A percentile compares a stretch with the other conserved stretches of the same genome.
These are phyloP conservation scores for Hysterangium stoloniferum DNA, from an alignment of 768 basidiomycete species.

Conservation along the genomic window DNA sequence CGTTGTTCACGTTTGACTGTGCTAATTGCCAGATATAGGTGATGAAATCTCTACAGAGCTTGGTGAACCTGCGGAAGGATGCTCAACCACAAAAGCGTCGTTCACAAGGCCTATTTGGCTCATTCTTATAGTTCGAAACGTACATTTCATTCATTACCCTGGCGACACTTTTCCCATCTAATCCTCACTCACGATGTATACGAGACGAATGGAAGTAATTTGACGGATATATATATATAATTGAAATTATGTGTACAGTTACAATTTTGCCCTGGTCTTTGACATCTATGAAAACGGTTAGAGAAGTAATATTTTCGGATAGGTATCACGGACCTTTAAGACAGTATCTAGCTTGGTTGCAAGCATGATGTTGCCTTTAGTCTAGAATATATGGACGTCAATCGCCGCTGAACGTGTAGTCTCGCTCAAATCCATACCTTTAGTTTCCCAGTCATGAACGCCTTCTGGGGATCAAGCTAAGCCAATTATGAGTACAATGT, in stretches of 20 bases:
- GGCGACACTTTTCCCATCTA: not conserved
- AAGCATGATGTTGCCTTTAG: conserved; percentile 88
- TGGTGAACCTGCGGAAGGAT: conserved; percentile 84
- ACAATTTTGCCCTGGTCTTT: conserved; percentile 35
- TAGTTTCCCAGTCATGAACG: conserved; percentile 92
- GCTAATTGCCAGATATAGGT: conserved; percentile 41
- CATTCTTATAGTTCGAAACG: conserved; percentile 9
- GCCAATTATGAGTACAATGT: not conserved
- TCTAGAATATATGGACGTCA: conserved; percentile 19
- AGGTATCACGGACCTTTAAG: conserved; percentile 49
- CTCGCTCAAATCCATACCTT: conserved; percentile 35
- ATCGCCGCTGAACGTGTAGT: no score
- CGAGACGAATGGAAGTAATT: conserved; percentile 2
- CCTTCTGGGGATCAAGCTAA: conserved; percentile 77
- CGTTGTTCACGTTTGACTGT: not conserved
- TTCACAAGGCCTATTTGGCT: conserved; percentile 70
- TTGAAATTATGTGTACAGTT: conserved; percentile 11
- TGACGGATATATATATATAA: not conserved
- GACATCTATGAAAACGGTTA: conserved; percentile 6
- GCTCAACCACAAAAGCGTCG: conserved; percentile 65
- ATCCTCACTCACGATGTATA: not conserved
- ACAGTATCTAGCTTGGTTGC: conserved; percentile 84
- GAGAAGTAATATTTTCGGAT: not conserved
- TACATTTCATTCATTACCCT: not conserved
- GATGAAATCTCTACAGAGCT: conserved; percentile 90